A percentile compares a stretch with the other conserved stretches of the same genome.
Evolutionary conservation across 495 filamentous ascomycete genomes (phyloP).

Genomic region (Annulohypoxylon nitens): DNA sequence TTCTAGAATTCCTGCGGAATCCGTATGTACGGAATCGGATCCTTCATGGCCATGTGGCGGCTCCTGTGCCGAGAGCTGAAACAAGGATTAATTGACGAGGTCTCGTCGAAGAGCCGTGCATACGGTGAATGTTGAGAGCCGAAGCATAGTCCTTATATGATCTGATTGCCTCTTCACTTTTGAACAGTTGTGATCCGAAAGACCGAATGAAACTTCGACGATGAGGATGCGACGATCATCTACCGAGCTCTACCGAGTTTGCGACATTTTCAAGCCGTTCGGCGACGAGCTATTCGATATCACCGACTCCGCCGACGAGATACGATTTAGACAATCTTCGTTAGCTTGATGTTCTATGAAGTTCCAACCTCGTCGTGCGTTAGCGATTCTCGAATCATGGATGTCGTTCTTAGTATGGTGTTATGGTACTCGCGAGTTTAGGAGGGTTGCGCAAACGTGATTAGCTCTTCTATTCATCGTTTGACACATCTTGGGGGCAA

Average conservation of each 20-base stretch:
- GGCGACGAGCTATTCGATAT: background rate
- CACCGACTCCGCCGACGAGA: background rate
- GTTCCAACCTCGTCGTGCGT: too few relatives aligned
- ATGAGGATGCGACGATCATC: background rate
- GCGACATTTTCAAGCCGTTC: background rate
- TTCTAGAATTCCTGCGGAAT: background rate
- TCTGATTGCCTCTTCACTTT: background rate
- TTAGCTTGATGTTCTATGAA: too few relatives aligned
- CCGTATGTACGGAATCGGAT: background rate
- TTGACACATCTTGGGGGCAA: background rate
- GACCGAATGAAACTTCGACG: background rate
- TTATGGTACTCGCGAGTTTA: background rate
- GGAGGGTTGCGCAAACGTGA: background rate
- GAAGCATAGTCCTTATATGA: background rate
- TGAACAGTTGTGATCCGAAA: background rate
- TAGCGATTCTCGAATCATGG: background rate
- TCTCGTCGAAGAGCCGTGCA: background rate
- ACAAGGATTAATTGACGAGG: background rate
- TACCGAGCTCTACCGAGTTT: background rate
- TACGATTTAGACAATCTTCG: background rate
- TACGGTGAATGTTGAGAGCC: background rate
- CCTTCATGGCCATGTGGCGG: background rate
- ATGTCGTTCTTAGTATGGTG: background rate
- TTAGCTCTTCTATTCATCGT: background rate
- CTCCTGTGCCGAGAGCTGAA: constrained; percentile 1